phyloP scores from a whole-genome alignment of 2,329 filamentous ascomycete genomes.

The Colletotrichum sp. region DNA sequence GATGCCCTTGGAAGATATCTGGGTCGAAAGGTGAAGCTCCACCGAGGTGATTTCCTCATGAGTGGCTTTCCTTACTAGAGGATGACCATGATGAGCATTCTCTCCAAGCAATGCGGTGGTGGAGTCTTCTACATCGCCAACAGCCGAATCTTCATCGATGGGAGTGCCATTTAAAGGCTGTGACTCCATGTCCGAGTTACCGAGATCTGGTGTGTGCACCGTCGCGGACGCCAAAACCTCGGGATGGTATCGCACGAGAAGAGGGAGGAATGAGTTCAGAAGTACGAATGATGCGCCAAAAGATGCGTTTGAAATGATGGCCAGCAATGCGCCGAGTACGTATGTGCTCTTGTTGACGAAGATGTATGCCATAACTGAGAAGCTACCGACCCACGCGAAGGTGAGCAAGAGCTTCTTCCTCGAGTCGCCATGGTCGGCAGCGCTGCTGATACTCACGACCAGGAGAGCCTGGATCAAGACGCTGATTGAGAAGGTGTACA shows the following conservation, averaged over 20 bases:
- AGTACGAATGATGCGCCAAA: conserved; percentile 96
- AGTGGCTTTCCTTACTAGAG: conserved; percentile 43
- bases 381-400: conserved; percentile 85
- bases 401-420: conserved; percentile 84
- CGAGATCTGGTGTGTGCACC: conserved; percentile 34
- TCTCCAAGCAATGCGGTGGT: conserved; percentile 52
- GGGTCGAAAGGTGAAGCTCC: conserved; percentile 83
- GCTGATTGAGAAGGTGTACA: conserved; percentile 97
- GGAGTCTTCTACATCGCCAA: conserved; percentile 41
- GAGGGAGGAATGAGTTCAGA: conserved; percentile 90
- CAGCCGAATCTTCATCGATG: conserved; percentile 30
- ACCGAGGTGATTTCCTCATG: conserved; percentile 59
- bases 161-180: conserved; percentile 37
- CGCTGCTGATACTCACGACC: conserved; percentile 95
- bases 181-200: conserved; percentile 35
- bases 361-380: conserved; percentile 88
- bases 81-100: conserved; percentile 30
- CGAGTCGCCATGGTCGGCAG: conserved; percentile 92
- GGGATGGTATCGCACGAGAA: conserved; percentile 88
- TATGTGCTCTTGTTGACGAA: conserved; percentile 78
- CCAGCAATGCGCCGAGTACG: conserved; percentile 79
- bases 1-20: conserved; percentile 90
- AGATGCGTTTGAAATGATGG: conserved; percentile 90
- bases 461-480: conserved; percentile 88
- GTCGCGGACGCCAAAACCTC: conserved; percentile 35